Conservation (phyloP, 805 yeast genomes). For the Ogataea saltuana region DNA sequence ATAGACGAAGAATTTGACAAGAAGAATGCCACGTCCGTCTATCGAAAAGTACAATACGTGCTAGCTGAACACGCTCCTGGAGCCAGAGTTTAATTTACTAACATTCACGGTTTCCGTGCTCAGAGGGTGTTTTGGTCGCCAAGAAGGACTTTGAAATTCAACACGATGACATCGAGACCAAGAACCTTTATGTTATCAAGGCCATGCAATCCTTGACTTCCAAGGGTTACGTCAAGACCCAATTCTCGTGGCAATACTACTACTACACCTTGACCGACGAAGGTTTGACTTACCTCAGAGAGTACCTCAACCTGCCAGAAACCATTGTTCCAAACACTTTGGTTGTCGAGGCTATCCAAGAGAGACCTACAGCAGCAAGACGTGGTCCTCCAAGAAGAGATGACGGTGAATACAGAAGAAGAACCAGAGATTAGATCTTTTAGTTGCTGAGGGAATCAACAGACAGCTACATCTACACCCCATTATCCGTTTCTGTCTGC, state of each 20-base stretch:
- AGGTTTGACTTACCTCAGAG: constrained; percentile 98
- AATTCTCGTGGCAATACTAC: constrained; percentile 99
- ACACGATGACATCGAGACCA: constrained; percentile 98
- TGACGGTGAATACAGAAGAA: constrained; percentile 61
- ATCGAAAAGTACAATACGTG: background rate
- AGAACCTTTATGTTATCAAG: constrained; percentile 96
- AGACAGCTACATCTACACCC: constrained; percentile 7
- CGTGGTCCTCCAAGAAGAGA: constrained; percentile 53
- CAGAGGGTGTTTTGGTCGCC: constrained; percentile 99
- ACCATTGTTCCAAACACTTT: constrained; percentile 98
- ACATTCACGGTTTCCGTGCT: constrained; percentile 19
- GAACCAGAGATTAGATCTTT: constrained; percentile 43
- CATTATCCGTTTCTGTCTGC: constrained; percentile 9
- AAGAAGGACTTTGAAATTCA: constrained; percentile 97
- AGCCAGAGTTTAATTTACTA: no score
- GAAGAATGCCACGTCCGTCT: no score
- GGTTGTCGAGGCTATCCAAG: constrained; percentile 91
- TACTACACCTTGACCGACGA: constrained; percentile 99
- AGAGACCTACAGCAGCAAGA: constrained; percentile 51
- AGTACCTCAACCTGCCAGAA: constrained; percentile 97
- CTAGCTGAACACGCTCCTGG: no score
- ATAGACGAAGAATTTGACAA: background rate
- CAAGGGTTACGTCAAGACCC: constrained; percentile 98
- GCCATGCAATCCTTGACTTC: constrained; percentile 99
- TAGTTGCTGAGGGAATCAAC: constrained; percentile 5